phyloP scores from a whole-genome alignment of 2,329 filamentous ascomycete species.

The Curvularia sp. region DNA sequence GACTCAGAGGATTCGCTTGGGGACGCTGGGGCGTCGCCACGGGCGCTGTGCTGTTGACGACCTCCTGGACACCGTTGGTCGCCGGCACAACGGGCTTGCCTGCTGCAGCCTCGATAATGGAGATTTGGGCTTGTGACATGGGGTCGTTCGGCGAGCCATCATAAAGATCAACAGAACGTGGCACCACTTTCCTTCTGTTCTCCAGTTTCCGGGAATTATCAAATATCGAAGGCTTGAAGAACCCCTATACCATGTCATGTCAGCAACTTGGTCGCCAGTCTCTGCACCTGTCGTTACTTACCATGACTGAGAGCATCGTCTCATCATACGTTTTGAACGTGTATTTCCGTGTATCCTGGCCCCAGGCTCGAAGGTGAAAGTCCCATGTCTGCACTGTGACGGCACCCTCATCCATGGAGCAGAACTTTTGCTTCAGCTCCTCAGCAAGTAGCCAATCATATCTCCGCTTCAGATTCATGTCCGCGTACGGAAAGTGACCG shows the following conservation, averaged over 20 bases:
- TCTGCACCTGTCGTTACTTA: conserved; percentile 32
- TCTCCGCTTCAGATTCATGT: conserved; percentile 87
- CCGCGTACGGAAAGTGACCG: conserved; percentile 92
- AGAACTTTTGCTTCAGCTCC: conserved; percentile 92
- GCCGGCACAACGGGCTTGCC: conserved; percentile 40
- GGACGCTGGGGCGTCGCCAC: conserved; percentile 62
- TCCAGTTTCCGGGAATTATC: conserved; percentile 81
- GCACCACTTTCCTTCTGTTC: conserved; percentile 80
- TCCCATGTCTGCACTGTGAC: conserved; percentile 88
- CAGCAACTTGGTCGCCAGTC: conserved; percentile 11
- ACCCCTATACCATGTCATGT: conserved; percentile 61
- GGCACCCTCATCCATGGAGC: conserved; percentile 87
- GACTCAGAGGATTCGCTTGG: conserved; percentile 67
- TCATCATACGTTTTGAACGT: conserved; percentile 98
- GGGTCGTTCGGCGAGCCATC: conserved; percentile 93
- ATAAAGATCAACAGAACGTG: conserved; percentile 91
- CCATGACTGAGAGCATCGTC: conserved; percentile 88
- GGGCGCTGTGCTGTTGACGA: conserved; percentile 45
- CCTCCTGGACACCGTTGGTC: conserved; percentile 47
- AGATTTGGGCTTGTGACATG: conserved; percentile 80
- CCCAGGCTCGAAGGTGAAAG: conserved; percentile 88
- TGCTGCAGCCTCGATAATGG: conserved; percentile 62
- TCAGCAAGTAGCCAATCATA: conserved; percentile 95
- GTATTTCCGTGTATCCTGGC: conserved; percentile 90
- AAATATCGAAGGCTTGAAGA: conserved; percentile 87